Evolutionary conservation across 768 basidiomycete genomes (phyloP).

Genomic region (Podaxis sp.): DNA sequence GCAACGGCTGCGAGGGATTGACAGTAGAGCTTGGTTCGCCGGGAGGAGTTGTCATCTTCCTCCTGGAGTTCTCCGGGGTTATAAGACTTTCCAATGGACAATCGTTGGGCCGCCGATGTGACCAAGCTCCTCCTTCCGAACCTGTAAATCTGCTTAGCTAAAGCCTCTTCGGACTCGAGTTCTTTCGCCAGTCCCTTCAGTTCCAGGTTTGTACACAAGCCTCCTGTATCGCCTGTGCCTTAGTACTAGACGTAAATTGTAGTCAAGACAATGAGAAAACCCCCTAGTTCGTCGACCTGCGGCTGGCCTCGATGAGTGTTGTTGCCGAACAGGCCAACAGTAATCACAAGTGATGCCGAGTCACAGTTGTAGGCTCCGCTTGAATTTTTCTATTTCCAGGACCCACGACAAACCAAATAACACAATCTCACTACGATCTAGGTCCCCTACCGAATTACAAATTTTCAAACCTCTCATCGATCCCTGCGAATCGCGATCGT

Average conservation of each 20-base stretch:
- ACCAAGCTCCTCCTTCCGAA: slow-evolving; percentile 32
- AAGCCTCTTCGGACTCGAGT: slow-evolving; percentile 25
- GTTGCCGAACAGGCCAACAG: slow-evolving; percentile 11
- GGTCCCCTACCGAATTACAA: not conserved
- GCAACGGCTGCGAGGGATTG: slow-evolving; percentile 40
- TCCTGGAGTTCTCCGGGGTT: slow-evolving; percentile 37
- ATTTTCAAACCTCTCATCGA: slow-evolving; percentile 7
- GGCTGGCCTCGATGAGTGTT: slow-evolving; percentile 16
- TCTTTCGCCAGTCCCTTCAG: slow-evolving; percentile 14
- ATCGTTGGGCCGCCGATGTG: slow-evolving; percentile 32
- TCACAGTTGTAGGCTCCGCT: slow-evolving; percentile 33
- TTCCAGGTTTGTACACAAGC: slow-evolving; percentile 11
- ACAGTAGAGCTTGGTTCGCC: slow-evolving; percentile 40
- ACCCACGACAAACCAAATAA: slow-evolving; percentile 21
- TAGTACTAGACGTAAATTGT: slow-evolving; percentile 4
- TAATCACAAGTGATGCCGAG: slow-evolving; percentile 29
- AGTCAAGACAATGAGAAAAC: slow-evolving; percentile 2
- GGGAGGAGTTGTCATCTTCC: slow-evolving; percentile 51
- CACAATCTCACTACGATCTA: slow-evolving; percentile 12
- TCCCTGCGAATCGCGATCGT: not conserved
- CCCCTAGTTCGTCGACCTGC: slow-evolving; percentile 15
- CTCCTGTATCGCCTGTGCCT: not conserved
- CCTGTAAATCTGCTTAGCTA: slow-evolving; percentile 42
- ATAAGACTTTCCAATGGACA: slow-evolving; percentile 34
- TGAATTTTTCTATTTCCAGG: slow-evolving; percentile 22